These are phyloP conservation scores for Trametes maxima DNA, from an alignment of 768 basidiomycete species.

Conservation along the genomic window DNA sequence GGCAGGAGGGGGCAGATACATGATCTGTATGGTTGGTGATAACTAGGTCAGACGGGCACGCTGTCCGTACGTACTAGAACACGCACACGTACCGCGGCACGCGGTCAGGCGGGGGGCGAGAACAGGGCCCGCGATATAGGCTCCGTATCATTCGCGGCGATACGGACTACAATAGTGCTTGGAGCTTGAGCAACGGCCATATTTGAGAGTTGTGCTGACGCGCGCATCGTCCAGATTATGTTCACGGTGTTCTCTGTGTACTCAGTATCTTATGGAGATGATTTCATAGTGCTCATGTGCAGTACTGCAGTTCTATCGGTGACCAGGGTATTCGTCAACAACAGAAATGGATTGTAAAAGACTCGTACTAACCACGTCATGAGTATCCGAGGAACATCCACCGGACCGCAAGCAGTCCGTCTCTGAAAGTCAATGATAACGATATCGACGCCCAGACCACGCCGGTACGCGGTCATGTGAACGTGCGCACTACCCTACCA, in stretches of 20 bases:
- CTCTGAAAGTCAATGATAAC: not conserved
- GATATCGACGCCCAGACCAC: not conserved
- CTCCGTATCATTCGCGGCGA: not conserved
- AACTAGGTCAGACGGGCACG: not conserved
- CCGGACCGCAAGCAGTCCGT: not conserved
- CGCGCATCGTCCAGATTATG: too few species aligned
- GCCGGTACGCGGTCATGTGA: constrained; percentile 13
- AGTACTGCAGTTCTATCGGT: too few species aligned
- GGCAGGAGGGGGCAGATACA: not conserved
- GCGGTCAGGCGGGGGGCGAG: not conserved
- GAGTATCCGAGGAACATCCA: not conserved
- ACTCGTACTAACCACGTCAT: not conserved
- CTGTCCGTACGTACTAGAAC: constrained; percentile 3
- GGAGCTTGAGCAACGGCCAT: not conserved
- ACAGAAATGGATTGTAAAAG: not conserved
- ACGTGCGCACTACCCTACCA: not conserved
- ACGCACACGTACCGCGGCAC: constrained; percentile 2
- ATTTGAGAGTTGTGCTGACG: not conserved
- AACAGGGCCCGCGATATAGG: not conserved
- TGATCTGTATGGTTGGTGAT: not conserved
- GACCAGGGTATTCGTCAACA: not conserved
- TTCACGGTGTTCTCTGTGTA: too few species aligned
- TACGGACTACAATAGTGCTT: not conserved
- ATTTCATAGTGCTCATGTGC: too few species aligned
- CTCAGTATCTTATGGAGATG: too few species aligned